Evolutionary conservation across 2,329 filamentous ascomycete genomes (phyloP), one percentile per base, ranked within the genome.

Genomic region (Ilyonectria robusta): DNA sequence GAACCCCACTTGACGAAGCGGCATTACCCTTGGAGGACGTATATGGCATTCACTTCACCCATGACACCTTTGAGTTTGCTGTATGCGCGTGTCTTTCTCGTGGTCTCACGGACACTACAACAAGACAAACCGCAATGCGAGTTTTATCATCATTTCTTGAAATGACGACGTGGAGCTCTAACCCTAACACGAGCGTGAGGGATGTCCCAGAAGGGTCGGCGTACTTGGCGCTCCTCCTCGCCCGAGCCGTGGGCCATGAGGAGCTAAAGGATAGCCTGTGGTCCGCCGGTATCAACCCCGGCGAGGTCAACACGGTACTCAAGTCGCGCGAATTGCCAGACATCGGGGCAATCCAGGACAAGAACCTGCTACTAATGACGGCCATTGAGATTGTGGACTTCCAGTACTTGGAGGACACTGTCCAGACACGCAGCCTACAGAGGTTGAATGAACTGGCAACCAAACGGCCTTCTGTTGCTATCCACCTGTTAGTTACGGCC

Each of bases 311-410:
- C 26, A 70, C 70, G 33, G 69, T 73, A 11, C 56, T 76, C 11
- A 71, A 64, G 8, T 70, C 69, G n/a, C 74, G 72, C 8, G 72
- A 78, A 11, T 63, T 74, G 4, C 74, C 75, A 5, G 72, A 78
- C 37, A 76, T 87, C 21, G 78, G 82, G 6, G 79, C 81, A 19
- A 83, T 91, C 72, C 86, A 85, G 59, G 89, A 92, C 68, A 87
- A 88, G 70, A 88, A 92, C 66, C 76, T 92, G 13, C 78, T 93
- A 17, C 82, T 92, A 6, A 89, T 88, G 67, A 88, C 88, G 3
- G 88, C 88, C 1, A 89, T 92, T 62, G 86, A 88, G 73, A 82
- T 92, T 47, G 86, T 92, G 10, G 91, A 93, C 75, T 92, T 93
- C 73, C 86, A 88, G 62, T 87, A 87, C 64, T 80, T 92, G 8